A percentile compares a stretch with the other conserved stretches of the same genome.
phyloP scores from a whole-genome alignment of 768 basidiomycete species.

The Neoboletus brunneissimus region DNA sequence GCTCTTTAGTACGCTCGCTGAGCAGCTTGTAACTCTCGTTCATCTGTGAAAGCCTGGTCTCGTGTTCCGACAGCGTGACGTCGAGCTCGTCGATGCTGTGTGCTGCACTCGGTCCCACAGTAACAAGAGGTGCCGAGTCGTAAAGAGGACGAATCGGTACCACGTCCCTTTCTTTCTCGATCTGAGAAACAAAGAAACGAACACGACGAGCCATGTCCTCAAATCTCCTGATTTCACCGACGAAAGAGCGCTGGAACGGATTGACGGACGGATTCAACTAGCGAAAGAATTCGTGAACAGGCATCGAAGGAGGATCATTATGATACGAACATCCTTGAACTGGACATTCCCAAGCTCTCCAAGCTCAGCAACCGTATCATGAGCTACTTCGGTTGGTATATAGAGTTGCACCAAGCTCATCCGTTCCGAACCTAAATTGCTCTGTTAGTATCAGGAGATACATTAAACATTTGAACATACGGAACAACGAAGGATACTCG shows the following conservation, averaged over 20 bases:
- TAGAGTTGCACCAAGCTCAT: slow-evolving; percentile 99
- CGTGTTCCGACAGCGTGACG: slow-evolving; percentile 81
- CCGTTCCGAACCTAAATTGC: slow-evolving; percentile 78
- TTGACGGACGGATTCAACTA: slow-evolving; percentile 94
- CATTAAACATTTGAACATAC: slow-evolving; percentile 37
- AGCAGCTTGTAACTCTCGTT: slow-evolving; percentile 89
- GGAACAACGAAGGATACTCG: slow-evolving; percentile 82
- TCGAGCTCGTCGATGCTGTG: slow-evolving; percentile 94
- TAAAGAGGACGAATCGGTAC: slow-evolving; percentile 81
- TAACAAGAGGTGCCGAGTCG: slow-evolving; percentile 83
- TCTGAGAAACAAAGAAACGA: slow-evolving; percentile 84
- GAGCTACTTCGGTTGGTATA: slow-evolving; percentile 95
- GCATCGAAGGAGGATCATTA: neutral
- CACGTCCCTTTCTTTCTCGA: slow-evolving; percentile 79
- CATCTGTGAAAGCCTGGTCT: slow-evolving; percentile 82
- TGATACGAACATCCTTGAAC: slow-evolving; percentile 86
- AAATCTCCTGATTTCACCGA: slow-evolving; percentile 90
- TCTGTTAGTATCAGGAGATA: slow-evolving; percentile 3
- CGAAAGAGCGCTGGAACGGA: slow-evolving; percentile 97
- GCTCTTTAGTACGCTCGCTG: slow-evolving; percentile 79
- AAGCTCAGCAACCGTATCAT: slow-evolving; percentile 93
- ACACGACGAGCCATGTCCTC: slow-evolving; percentile 96
- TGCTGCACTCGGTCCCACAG: slow-evolving; percentile 88
- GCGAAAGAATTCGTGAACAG: slow-evolving; percentile 3
- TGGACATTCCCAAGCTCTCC: slow-evolving; percentile 95